phyloP scores from a whole-genome alignment of 139 green algal species.

The Diplosphaera chodatii region DNA sequence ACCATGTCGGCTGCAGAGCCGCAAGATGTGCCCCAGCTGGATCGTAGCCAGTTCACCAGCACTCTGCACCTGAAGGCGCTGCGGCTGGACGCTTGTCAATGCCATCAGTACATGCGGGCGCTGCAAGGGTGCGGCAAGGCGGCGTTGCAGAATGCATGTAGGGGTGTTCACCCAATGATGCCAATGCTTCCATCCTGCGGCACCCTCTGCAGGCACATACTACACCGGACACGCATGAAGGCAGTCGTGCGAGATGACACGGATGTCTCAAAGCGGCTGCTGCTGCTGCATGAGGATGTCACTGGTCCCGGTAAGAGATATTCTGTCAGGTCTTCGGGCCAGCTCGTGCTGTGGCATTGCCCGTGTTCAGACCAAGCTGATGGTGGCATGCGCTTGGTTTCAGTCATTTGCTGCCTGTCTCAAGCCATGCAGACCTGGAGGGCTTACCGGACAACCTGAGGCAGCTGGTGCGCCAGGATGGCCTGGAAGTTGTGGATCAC shows the following conservation, averaged over 20 bases:
- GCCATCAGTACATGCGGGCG: conserved; percentile 49
- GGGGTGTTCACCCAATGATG: no score
- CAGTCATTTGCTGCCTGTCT: neutral
- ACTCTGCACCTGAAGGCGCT: conserved; percentile 45
- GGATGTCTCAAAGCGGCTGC: conserved; percentile 36
- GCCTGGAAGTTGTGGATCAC: conserved; percentile 15
- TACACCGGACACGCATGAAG: conserved; percentile 55
- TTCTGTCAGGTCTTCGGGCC: neutral
- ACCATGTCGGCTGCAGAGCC: neutral
- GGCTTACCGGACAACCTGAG: conserved; percentile 4
- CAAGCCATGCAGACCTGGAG: conserved; percentile 5
- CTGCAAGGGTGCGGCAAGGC: conserved; percentile 31
- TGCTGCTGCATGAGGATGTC: conserved; percentile 56
- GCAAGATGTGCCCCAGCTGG: conserved; percentile 7
- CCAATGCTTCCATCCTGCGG: no score
- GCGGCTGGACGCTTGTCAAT: conserved; percentile 41
- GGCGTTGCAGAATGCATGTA: neutral
- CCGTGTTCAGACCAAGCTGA: no score
- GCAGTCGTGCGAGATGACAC: conserved; percentile 47
- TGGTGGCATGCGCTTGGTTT: neutral
- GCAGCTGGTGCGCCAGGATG: conserved; percentile 8
- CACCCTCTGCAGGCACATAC: conserved; percentile 53
- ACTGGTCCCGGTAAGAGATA: conserved; percentile 10
- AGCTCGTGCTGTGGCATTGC: no score
- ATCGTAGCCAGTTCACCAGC: conserved; percentile 35